These are phyloP conservation scores for Cichorium intybus DNA, from an alignment of 140 eudicot species.

Conservation along the genomic window DNA sequence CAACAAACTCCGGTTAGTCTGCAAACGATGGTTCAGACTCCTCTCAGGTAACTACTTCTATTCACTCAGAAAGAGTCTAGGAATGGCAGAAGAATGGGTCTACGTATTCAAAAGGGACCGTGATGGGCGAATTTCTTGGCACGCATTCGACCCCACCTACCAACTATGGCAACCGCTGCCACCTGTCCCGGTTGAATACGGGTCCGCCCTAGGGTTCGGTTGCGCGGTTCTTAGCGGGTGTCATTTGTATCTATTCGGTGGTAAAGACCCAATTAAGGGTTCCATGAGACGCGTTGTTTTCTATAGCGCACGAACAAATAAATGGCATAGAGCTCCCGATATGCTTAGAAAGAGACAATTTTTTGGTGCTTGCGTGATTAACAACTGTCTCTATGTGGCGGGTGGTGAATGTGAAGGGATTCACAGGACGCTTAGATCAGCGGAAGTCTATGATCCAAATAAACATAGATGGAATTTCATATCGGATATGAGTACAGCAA, in stretches of 20 bases:
- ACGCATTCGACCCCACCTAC: conserved; percentile 89
- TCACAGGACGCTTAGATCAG: conserved; percentile 83
- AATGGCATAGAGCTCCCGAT: conserved; percentile 92
- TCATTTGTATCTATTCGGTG: conserved; percentile 88
- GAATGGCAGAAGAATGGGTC: conserved; percentile 98
- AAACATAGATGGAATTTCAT: conserved; percentile 80
- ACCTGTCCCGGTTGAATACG: conserved; percentile 90
- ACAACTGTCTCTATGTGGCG: conserved; percentile 90
- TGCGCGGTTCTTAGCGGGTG: conserved; percentile 95
- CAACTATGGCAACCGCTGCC: conserved; percentile 98
- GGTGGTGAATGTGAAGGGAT: conserved; percentile 99
- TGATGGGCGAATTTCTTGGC: conserved; percentile 92
- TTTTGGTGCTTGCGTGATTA: conserved; percentile 93
- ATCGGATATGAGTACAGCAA: conserved; percentile 91
- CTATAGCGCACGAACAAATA: conserved; percentile 92
- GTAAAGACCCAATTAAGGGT: conserved; percentile 89
- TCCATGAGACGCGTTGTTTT: conserved; percentile 91
- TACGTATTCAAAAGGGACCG: conserved; percentile 89
- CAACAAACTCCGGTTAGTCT: conserved; percentile 83
- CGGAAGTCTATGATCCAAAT: conserved; percentile 92
- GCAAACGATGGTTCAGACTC: conserved; percentile 89
- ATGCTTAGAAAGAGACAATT: conserved; percentile 91
- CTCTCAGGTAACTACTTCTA: conserved; percentile 77
- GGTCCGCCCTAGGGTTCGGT: conserved; percentile 86
- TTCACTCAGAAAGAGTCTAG: conserved; percentile 69